Evolutionary conservation across 768 basidiomycete species (phyloP).

Genomic region (Amanita pallidorosea): DNA sequence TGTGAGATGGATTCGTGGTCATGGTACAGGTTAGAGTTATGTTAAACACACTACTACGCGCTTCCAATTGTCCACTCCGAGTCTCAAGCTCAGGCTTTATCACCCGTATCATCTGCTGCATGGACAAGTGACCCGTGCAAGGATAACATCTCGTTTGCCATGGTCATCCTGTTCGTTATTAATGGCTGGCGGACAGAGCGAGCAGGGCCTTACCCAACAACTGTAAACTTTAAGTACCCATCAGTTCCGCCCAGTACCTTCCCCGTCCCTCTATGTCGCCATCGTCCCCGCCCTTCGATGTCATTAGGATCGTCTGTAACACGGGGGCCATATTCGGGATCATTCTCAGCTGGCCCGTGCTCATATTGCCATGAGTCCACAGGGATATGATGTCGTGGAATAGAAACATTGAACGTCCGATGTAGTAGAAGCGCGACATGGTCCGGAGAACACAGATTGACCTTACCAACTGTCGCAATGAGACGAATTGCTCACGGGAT

Average conservation of each 20-base stretch:
- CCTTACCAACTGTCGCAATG: constrained; percentile 53
- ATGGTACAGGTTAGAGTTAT: background rate
- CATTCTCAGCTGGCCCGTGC: constrained; percentile 73
- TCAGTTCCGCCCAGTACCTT: constrained; percentile 57
- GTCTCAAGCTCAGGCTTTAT: background rate
- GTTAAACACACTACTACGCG: background rate
- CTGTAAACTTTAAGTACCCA: constrained; percentile 70
- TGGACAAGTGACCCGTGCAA: constrained; percentile 60
- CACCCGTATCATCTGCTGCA: background rate
- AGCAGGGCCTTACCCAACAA: constrained; percentile 60
- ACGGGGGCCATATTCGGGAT: constrained; percentile 53
- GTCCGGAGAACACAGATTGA: constrained; percentile 85
- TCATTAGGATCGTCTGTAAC: constrained; percentile 18
- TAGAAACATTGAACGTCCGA: constrained; percentile 90
- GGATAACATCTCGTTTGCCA: constrained; percentile 92
- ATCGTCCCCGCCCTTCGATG: constrained; percentile 48
- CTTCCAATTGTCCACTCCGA: background rate
- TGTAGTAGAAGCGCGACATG: constrained; percentile 86
- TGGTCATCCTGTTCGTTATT: constrained; percentile 48
- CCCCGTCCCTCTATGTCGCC: constrained; percentile 68
- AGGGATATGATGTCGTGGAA: constrained; percentile 87
- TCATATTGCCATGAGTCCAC: constrained; percentile 76
- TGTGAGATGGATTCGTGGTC: constrained; percentile 68
- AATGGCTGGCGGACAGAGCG: background rate
- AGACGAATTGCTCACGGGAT: constrained; percentile 1